Base-by-base conservation (phyloP, 768 basidiomycete species). In the Psilocybe tampanensis region DNA sequence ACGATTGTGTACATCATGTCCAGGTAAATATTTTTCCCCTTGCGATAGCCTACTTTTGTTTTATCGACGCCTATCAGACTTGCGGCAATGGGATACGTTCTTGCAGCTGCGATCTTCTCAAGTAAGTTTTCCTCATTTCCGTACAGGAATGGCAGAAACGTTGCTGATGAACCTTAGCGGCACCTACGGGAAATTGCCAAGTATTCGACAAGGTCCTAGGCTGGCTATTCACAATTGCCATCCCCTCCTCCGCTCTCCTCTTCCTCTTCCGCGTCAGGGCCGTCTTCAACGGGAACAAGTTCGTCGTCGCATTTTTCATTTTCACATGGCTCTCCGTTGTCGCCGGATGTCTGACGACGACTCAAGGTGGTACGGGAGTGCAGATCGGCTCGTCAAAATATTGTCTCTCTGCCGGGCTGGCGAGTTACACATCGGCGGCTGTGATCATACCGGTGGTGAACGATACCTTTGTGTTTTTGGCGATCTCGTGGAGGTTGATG, bases 261-360 rank as follows among this genome's bases (percentile, higher is more conserved):
- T 69, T 72, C 52, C 61, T 64, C 53, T 57, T 64, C 50, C 68
- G 69, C 2, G 61, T 68, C 2, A 55, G 52, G 3, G 60, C 69
- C 0, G 44, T 70, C 11, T 72, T 55, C 36, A 44, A 53, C 19
- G 50, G 60, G 15, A 56, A 65, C 23, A 56, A 55, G 17, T 51
- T 50, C 17, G 41, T 68, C 29, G 50, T 57, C 8, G 45, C 54
- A 1, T 54, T 64, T 17, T 72, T 72, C 57, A 60, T 54, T 36
- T 39, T 64, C 15, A 58, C 71, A 9, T 72, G 69, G 70, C 58
- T 73, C 8, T 47, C 50, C 1, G 64, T 67, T 24, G 18, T 70
- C 15, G 70, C 56, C 9, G 57, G 55, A 1, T 57, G 66, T 19
- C 5, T 70, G 11, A 61, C 68, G 3, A 57, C 65, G 5, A 64